Base-by-base conservation (phyloP, 768 basidiomycete species). In the Macrolepiota albuminosa region DNA sequence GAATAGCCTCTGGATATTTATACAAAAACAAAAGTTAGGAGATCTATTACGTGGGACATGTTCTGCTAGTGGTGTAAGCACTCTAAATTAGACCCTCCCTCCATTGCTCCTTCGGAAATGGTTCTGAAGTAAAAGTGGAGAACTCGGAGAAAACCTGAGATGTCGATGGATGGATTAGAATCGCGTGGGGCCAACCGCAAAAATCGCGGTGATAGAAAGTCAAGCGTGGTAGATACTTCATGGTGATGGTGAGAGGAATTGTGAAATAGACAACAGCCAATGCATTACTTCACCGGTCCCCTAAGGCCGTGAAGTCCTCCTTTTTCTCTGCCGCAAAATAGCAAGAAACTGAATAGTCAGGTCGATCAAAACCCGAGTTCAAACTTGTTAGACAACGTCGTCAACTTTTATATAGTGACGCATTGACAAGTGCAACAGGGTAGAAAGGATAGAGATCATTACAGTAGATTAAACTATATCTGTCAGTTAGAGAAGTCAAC, bases 381-480 rank as follows among this genome's bases (percentile, higher is more conserved):
- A 31, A 45, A 34, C 54, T 33, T 16, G 46, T 34, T 7, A 10
- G 24, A 39, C 26, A 18, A 49, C 10, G 18, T 37, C n/a, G n/a
- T 51, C n/a, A 18, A 49, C 26, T 40, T 50, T 49, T 34, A 21
- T n/a, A 4, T 10, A 48, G 36, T 16, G 18, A 40, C 14, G 18
- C 46, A 8, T 36, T n/a, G 7, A 37, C 24, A 34, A n/a, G 42
- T 4, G n/a, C 34, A 1, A 49, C 36, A 48, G 34, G 18, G 29
- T 21, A 37, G 24, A 36, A 49, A 49, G 14, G 39, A 33, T 55
- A 26, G n/a, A n/a, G 6, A 26, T 45, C 13, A 29, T 29, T 43
- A 58, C 42, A 34, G 10, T 58, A 58, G 45, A 62, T 58, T 58
- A 62, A 29, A 36, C 57, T 56, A 54, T 39, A 34, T 49, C 18